A percentile compares a stretch with the other conserved stretches of the same genome.
phyloP scores from a whole-genome alignment of 2,329 filamentous ascomycete species.

The Sporothrix globosa region DNA sequence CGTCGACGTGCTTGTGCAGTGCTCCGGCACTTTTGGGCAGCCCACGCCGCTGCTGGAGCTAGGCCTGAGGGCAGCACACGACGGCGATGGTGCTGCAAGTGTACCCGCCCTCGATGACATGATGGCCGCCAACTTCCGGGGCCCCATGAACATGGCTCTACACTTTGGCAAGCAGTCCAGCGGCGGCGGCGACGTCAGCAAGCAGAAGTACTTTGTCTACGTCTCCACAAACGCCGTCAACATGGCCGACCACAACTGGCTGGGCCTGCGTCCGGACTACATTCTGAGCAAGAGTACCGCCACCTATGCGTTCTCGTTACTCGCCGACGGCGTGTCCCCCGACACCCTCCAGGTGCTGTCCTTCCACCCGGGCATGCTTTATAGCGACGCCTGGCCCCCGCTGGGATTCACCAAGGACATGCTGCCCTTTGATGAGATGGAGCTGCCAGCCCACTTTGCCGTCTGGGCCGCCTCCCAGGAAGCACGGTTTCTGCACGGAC shows the following conservation, averaged over 20 bases:
- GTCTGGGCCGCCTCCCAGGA: constrained; percentile 48
- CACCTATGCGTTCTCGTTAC: constrained; percentile 35
- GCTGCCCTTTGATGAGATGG: constrained; percentile 30
- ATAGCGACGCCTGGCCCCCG: constrained; percentile 18
- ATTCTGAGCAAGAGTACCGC: constrained; percentile 38
- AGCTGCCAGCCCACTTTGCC: constrained; percentile 41
- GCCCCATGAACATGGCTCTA: constrained; percentile 30
- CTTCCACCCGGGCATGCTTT: constrained; percentile 38
- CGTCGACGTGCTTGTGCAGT: constrained; percentile 46
- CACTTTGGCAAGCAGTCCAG: neutral
- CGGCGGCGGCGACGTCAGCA: too few relatives aligned
- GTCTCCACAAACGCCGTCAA: constrained; percentile 32
- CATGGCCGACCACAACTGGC: constrained; percentile 6
- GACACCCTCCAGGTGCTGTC: constrained; percentile 38
- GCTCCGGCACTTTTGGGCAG: constrained; percentile 37
- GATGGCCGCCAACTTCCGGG: constrained; percentile 36
- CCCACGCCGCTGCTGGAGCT: constrained; percentile 29
- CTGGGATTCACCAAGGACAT: constrained; percentile 19
- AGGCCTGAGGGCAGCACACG: constrained; percentile 18
- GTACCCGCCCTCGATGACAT: constrained; percentile 29
- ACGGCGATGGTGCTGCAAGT: too few relatives aligned
- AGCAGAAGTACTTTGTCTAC: constrained; percentile 26
- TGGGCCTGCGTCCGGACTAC: constrained; percentile 38
- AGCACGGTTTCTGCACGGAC: constrained; percentile 47
- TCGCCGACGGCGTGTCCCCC: constrained; percentile 35